A percentile compares a stretch with the other conserved stretches of the same genome.
phyloP scores from a whole-genome alignment of 257 asterid genomes.

The Solanum medicagineum region DNA sequence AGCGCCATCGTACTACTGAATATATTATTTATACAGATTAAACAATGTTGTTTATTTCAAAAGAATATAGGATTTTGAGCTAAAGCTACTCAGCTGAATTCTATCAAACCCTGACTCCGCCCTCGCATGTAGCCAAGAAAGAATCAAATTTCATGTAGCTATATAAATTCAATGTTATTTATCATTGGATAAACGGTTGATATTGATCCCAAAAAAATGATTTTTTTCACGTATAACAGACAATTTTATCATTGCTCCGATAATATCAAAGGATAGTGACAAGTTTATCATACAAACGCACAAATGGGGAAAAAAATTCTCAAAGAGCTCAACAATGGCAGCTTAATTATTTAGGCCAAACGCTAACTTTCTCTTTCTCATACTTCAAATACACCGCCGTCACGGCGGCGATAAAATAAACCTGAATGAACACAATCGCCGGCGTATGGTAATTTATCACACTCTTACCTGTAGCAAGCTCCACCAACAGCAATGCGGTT shows the following conservation, averaged over 20 bases:
- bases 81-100: not conserved
- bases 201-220: too few species aligned
- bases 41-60: too few species aligned
- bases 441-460: conserved; percentile 87
- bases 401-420: conserved; percentile 81
- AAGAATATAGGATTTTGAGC: not conserved
- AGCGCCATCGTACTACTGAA: not conserved
- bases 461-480: conserved; percentile 78
- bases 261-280: not conserved
- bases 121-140: not conserved
- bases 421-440: conserved; percentile 58
- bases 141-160: not conserved
- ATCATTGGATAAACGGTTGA: too few species aligned
- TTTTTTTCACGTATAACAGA: too few species aligned
- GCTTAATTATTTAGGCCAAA: not conserved
- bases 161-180: too few species aligned
- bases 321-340: not conserved
- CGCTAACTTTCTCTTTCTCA: conserved; percentile 73
- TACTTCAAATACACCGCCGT: conserved; percentile 64
- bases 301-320: not conserved
- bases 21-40: not conserved
- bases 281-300: not conserved
- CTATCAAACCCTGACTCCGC: not conserved
- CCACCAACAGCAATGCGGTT: conserved; percentile 71
- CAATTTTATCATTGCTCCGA: not conserved